These are phyloP conservation scores for Hypoxylon intermedium DNA, from an alignment of 495 filamentous ascomycete species.

Conservation along the genomic window DNA sequence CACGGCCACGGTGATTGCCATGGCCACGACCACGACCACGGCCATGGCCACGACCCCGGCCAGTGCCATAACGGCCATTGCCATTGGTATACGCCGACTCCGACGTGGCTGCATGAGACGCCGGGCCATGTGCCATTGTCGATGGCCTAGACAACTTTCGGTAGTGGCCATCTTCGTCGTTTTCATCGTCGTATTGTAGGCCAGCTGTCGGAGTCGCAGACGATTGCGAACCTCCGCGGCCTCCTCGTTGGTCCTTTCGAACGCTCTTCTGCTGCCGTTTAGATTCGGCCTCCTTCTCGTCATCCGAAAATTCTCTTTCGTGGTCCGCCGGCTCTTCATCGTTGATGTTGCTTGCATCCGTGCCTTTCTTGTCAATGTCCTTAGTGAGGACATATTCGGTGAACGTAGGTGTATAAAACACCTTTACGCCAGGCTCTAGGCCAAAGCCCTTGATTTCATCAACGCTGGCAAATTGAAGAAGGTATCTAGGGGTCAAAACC, in stretches of 20 bases:
- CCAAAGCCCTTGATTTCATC: conserved; percentile 70
- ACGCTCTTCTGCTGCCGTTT: conserved; percentile 71
- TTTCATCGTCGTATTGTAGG: conserved; percentile 61
- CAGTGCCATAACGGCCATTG: conserved; percentile 46
- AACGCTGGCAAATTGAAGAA: conserved; percentile 70
- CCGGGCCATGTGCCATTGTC: conserved; percentile 55
- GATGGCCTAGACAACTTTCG: conserved; percentile 70
- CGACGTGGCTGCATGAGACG: conserved; percentile 31
- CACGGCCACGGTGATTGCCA: conserved; percentile 46
- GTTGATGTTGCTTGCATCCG: conserved; percentile 90
- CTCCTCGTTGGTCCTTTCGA: conserved; percentile 66
- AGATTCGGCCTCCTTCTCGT: conserved; percentile 92
- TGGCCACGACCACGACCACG: no score
- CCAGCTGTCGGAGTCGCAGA: conserved; percentile 26
- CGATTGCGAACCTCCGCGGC: conserved; percentile 42
- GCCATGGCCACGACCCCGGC: no score
- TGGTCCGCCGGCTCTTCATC: conserved; percentile 89
- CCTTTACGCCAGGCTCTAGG: conserved; percentile 65
- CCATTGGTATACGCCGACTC: conserved; percentile 40
- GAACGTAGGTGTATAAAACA: conserved; percentile 80
- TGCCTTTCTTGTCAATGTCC: conserved; percentile 75
- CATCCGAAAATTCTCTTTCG: conserved; percentile 93
- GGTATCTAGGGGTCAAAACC: conserved; percentile 86
- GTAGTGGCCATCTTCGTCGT: conserved; percentile 73
- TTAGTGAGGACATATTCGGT: conserved; percentile 85